phyloP scores from a whole-genome alignment of 192 early-diverging fungal species.

The Backusella westeae region DNA sequence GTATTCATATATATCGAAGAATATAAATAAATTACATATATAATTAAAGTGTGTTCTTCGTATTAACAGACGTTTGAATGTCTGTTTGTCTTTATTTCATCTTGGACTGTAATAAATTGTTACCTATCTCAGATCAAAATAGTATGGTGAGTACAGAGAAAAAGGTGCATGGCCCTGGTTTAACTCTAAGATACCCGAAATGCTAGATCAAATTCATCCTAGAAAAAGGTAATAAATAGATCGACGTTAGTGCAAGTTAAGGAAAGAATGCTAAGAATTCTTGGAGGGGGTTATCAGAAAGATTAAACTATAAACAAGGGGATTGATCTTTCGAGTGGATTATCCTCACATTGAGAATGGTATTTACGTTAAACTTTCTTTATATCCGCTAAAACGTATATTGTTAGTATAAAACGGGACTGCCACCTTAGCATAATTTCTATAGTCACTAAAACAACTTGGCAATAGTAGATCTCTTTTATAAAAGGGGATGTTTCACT shows the following conservation, averaged over 20 bases:
- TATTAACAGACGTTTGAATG: not conserved
- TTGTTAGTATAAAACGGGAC: not conserved
- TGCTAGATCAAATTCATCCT: not conserved
- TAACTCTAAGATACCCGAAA: not conserved
- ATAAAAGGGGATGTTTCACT: no score
- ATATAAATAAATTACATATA: not conserved
- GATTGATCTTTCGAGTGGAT: not conserved
- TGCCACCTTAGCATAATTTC: not conserved
- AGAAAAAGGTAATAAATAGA: not conserved
- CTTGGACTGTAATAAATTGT: not conserved
- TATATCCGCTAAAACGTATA: not conserved
- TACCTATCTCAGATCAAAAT: not conserved
- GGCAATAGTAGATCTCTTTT: not conserved
- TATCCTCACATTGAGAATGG: not conserved
- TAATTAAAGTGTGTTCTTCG: no score
- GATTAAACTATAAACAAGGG: no score
- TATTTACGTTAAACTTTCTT: not conserved
- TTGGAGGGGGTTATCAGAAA: not conserved
- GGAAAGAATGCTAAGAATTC: not conserved
- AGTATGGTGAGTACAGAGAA: not conserved
- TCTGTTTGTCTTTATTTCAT: not conserved
- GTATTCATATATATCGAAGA: not conserved
- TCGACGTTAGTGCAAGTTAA: not conserved
- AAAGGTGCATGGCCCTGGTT: not conserved
- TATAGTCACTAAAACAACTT: not conserved